Conservation (phyloP, 2,329 filamentous ascomycete genomes). For the Westerdykella ornata region DNA sequence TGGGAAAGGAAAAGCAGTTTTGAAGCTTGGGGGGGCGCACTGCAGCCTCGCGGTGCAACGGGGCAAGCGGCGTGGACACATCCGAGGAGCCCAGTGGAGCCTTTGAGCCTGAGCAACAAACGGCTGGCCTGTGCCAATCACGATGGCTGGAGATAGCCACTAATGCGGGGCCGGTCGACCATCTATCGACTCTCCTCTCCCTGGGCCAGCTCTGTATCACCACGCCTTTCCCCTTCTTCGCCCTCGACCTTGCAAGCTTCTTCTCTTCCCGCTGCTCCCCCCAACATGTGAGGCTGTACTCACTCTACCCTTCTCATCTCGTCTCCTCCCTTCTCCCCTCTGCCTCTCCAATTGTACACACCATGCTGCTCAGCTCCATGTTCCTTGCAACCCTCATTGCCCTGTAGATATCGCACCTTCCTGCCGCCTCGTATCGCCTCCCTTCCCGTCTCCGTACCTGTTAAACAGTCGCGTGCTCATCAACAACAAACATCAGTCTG, state of each 20-base stretch:
- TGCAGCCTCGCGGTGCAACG: slow-evolving; percentile 16
- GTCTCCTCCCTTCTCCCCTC: background rate
- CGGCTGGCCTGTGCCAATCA: slow-evolving; percentile 17
- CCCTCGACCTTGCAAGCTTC: slow-evolving; percentile 12
- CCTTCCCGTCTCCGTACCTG: slow-evolving; percentile 11
- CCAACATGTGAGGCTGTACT: too few relatives aligned
- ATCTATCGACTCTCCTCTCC: background rate
- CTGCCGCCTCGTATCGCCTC: slow-evolving; percentile 7
- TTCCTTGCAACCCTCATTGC: slow-evolving; percentile 14
- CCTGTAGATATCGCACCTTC: slow-evolving; percentile 20
- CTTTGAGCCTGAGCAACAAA: slow-evolving; percentile 16
- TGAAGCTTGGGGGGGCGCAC: too few relatives aligned
- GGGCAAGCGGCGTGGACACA: slow-evolving; percentile 31
- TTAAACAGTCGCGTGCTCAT: slow-evolving; percentile 18
- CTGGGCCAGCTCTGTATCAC: slow-evolving; percentile 19
- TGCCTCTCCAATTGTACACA: slow-evolving; percentile 4
- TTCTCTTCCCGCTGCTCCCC: slow-evolving; percentile 5
- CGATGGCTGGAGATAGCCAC: slow-evolving; percentile 7
- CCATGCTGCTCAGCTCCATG: slow-evolving; percentile 12
- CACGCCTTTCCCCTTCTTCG: slow-evolving; percentile 14
- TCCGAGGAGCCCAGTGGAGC: slow-evolving; percentile 11
- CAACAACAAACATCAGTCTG: too few relatives aligned
- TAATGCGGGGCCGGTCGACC: slow-evolving; percentile 19
- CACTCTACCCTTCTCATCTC: slow-evolving; percentile 2
- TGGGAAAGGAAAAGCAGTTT: too few relatives aligned